Percentiles rank a stretch among this genome's conserved stretches.
Conservation (phyloP, 2,329 filamentous ascomycete species). For the Microdochium bolleyi region DNA sequence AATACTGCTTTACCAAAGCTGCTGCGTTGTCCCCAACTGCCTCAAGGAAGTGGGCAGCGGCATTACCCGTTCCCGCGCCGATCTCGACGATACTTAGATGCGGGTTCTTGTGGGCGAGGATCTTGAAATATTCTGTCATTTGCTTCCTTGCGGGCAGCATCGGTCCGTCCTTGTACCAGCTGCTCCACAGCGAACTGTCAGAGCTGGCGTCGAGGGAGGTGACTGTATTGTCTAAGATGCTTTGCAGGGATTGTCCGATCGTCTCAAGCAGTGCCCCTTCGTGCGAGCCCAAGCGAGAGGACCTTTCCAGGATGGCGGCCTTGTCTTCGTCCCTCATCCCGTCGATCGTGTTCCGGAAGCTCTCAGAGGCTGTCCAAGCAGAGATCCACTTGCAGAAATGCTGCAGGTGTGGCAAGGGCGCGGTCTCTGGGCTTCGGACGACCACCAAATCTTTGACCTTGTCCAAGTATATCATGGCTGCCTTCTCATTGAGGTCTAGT, state of each 20-base stretch:
- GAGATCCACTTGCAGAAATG: background rate
- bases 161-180: conserved; percentile 9
- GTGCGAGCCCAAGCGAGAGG: background rate
- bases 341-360: background rate
- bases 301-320: background rate
- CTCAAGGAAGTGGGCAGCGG: conserved; percentile 16
- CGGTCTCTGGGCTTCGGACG: background rate
- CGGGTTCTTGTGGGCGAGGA: conserved; percentile 20
- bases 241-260: conserved; percentile 5
- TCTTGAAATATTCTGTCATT: conserved; percentile 12
- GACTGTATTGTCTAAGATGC: conserved; percentile 14
- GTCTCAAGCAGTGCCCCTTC: background rate
- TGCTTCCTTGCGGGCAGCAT: conserved; percentile 2
- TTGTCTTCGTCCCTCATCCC: background rate
- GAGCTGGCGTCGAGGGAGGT: conserved; percentile 20
- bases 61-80: conserved; percentile 24
- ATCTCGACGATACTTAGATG: conserved; percentile 26
- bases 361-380: background rate
- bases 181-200: conserved; percentile 12
- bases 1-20: conserved; percentile 14
- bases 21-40: conserved; percentile 7
- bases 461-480: background rate
- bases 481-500: background rate
- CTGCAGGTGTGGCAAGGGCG: background rate
- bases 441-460: background rate